Evolutionary conservation across 805 yeast species (phyloP).

Genomic region (Candida broadrunensis): DNA sequence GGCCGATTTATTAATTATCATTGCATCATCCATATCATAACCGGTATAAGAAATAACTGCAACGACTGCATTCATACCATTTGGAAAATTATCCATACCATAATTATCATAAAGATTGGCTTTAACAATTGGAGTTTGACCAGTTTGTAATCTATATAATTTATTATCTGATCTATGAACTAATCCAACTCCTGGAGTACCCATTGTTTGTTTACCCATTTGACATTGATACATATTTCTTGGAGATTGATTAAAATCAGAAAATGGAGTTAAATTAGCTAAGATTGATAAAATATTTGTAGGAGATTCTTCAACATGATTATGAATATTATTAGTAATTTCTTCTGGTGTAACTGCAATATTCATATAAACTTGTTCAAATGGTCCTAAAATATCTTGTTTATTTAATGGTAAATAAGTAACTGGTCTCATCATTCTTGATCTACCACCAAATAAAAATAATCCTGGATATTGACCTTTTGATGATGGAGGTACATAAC

Average conservation of each 20-base stretch:
- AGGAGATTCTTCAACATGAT: constrained; percentile 94
- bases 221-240: constrained; percentile 99
- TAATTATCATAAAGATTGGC: constrained; percentile 92
- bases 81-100: constrained; percentile 98
- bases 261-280: constrained; percentile 96
- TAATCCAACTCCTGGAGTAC: constrained; percentile 97
- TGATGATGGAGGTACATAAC: constrained; percentile 92
- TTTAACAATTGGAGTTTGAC: constrained; percentile 96
- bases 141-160: constrained; percentile 86
- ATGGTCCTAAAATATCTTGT: constrained; percentile 90
- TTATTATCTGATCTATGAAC: constrained; percentile 93
- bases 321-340: constrained; percentile 74
- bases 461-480: constrained; percentile 98
- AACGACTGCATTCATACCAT: constrained; percentile 97
- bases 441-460: constrained; percentile 83
- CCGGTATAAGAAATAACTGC: constrained; percentile 99
- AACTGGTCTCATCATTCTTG: constrained; percentile 96
- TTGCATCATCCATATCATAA: constrained; percentile 99
- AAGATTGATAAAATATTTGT: constrained; percentile 91
- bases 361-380: constrained; percentile 96
- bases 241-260: constrained; percentile 98
- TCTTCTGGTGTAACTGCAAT: constrained; percentile 93
- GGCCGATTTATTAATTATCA: constrained; percentile 96
- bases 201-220: constrained; percentile 99
- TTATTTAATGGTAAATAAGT: constrained; percentile 83